A percentile compares a stretch with the other conserved stretches of the same genome.
Evolutionary conservation across 495 filamentous ascomycete genomes (phyloP).

Genomic region (Clavariopsis aquatica): DNA sequence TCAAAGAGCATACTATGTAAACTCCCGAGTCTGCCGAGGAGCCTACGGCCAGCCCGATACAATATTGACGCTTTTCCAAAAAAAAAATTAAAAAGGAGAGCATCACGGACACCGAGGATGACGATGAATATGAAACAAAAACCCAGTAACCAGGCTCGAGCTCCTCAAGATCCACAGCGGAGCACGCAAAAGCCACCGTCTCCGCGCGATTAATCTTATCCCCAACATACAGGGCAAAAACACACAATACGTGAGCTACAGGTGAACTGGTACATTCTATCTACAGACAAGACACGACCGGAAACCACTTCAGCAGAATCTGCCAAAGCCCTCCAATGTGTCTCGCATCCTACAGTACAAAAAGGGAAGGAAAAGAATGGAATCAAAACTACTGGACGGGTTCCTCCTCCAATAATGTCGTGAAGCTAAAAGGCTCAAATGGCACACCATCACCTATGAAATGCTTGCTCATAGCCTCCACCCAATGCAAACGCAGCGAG

Average conservation of each 20-base stretch:
- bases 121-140: neutral
- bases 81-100: neutral
- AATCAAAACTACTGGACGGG: constrained; percentile 52
- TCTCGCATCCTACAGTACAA: neutral
- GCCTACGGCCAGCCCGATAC: neutral
- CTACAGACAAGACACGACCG: neutral
- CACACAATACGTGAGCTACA: no score
- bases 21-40: no score
- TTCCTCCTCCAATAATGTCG: constrained; percentile 82
- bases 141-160: neutral
- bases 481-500: constrained; percentile 94
- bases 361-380: constrained; percentile 4
- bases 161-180: neutral
- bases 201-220: neutral
- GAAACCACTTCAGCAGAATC: neutral
- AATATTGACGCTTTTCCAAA: neutral
- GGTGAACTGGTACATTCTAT: neutral
- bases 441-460: constrained; percentile 91
- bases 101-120: neutral
- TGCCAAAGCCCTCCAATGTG: neutral
- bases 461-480: constrained; percentile 99
- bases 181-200: neutral
- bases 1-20: no score
- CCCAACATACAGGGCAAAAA: neutral
- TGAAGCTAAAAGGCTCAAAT: constrained; percentile 92